Conservation (phyloP, 345 rosid genomes). For the Citrus reticulata region DNA sequence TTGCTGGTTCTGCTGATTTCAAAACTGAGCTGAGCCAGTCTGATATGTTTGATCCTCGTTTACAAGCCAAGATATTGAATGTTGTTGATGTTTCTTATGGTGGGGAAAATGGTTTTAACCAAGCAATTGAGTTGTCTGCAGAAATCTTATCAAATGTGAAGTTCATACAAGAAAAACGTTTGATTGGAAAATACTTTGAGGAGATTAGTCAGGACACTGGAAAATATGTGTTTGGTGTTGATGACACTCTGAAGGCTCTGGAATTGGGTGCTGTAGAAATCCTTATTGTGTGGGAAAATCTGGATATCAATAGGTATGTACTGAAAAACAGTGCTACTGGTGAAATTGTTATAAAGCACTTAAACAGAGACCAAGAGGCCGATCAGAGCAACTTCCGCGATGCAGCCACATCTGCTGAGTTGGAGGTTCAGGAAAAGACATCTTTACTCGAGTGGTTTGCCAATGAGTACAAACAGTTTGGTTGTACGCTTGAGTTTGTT, state of each 20-base stretch:
- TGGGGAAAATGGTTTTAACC: slow-evolving; percentile 91
- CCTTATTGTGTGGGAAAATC: slow-evolving; percentile 89
- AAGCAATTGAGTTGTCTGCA: slow-evolving; percentile 85
- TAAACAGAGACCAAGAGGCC: slow-evolving; percentile 74
- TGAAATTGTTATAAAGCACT: slow-evolving; percentile 59
- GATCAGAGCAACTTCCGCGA: slow-evolving; percentile 77
- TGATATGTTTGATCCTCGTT: slow-evolving; percentile 94
- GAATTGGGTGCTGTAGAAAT: slow-evolving; percentile 95
- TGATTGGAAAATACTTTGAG: slow-evolving; percentile 91
- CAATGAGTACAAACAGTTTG: slow-evolving; percentile 77
- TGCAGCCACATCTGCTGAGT: slow-evolving; percentile 47
- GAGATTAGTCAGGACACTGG: slow-evolving; percentile 96
- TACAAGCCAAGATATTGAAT: slow-evolving; percentile 86
- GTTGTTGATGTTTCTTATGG: slow-evolving; percentile 94
- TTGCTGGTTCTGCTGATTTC: slow-evolving; percentile 95
- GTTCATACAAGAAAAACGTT: slow-evolving; percentile 88
- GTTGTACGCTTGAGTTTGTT: slow-evolving; percentile 80
- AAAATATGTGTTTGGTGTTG: slow-evolving; percentile 84
- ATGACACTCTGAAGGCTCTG: slow-evolving; percentile 75
- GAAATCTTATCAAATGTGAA: slow-evolving; percentile 87
- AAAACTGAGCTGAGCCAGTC: slow-evolving; percentile 94
- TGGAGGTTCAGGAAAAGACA: slow-evolving; percentile 75
- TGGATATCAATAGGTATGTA: slow-evolving; percentile 65
- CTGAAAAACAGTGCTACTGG: slow-evolving; percentile 62
- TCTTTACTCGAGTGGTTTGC: slow-evolving; percentile 92